Base-by-base conservation (phyloP, 805 yeast species). In the Candida caryicola region DNA sequence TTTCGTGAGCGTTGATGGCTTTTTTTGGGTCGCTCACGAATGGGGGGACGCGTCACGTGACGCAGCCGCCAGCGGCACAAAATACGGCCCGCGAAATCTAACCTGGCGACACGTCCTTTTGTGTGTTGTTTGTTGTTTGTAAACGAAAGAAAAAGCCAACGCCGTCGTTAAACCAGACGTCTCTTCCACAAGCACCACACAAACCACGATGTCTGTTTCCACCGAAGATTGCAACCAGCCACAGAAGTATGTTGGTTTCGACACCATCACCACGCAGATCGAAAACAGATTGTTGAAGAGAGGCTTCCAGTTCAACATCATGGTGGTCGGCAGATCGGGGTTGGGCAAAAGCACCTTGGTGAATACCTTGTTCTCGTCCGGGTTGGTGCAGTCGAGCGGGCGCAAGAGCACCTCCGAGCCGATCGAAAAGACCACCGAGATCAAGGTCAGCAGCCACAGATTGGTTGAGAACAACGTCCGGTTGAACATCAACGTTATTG, bases 221-320 rank as follows among this genome's bases (percentile, higher is more conserved):
- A 36, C 35, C 18, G 45, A 39, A 29, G 50, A 46, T 19, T 29
- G 29, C 19, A 39, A 50, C 17, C 78, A 77, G 45, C 96, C 96
- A 17, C 66, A 72, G 33, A 76, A 80, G 40, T 90, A 90, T 61
- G 98, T 93, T 47, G 99, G 99, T 32, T 91, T 93, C 60, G 98
- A 93, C 66, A 83, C 97, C 45, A 91, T 93, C 65, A 91, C 98
- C 35, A 77, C 84, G 26, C 99, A 93, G 67, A 93, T 93, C 57
- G 97, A 93, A 64, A 88, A 83, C 62, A 79, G 96, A 51, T 71
- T 93, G 52, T 73, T 93, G 62, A 90, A 88, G 63, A 76, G 90
- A 52, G 99, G 99, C 3, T 93, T 93, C 66, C 91, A 88, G 59
- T 85, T 93, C 66, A 93, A 93, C 59, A 67, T 93, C 34, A 89